phyloP scores from a whole-genome alignment of 805 yeast species.

The Candida namnaoensis region DNA sequence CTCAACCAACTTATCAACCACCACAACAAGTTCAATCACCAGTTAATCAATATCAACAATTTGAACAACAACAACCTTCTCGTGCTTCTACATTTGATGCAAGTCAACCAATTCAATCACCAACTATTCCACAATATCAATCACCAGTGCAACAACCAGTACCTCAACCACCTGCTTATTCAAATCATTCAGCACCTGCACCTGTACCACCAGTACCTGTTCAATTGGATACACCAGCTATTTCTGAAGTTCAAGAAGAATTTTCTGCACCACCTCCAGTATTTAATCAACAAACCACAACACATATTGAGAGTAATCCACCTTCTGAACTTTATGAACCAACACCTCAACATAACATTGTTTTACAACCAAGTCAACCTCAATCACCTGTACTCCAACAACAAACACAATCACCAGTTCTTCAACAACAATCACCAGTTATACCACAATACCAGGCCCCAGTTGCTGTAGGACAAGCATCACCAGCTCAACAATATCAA shows the following conservation, averaged over 20 bases:
- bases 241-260: slow-evolving; percentile 4
- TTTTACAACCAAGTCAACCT: not conserved
- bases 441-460: not conserved
- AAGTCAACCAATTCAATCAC: slow-evolving; percentile 6
- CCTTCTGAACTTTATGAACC: not conserved
- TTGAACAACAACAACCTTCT: slow-evolving; percentile 1
- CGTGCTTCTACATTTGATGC: not conserved
- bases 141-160: not conserved
- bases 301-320: not conserved
- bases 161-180: not conserved
- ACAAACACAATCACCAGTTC: not conserved
- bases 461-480: not conserved
- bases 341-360: not conserved
- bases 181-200: slow-evolving; percentile 1
- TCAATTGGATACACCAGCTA: not conserved
- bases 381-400: not conserved
- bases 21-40: slow-evolving; percentile 3
- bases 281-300: not conserved
- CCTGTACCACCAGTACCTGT: slow-evolving; percentile 2
- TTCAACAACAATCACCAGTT: not conserved
- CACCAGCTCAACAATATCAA: not conserved
- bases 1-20: slow-evolving; percentile 5
- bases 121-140: not conserved
- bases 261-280: not conserved
- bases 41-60: slow-evolving; percentile 2